Conservation (phyloP, 208 protist genomes). For the Acanthamoeba castellanii region DNA sequence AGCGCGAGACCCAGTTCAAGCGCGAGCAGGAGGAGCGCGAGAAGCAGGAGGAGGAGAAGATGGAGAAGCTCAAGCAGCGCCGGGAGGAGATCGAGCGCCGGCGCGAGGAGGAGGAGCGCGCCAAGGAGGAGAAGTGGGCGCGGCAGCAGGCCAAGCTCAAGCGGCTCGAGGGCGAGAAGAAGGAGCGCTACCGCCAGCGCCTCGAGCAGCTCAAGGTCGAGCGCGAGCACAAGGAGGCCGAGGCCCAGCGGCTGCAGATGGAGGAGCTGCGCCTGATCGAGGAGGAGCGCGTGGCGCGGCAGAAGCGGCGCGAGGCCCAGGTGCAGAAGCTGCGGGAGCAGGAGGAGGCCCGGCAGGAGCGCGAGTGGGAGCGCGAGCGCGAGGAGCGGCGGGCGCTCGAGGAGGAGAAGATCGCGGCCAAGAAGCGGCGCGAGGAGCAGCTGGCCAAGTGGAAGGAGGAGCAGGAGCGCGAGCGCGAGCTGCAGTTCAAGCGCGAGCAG, state of each 20-base stretch:
- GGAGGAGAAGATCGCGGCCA: not conserved
- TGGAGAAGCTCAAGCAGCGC: constrained; percentile 3
- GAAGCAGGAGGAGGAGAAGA: constrained; percentile 40
- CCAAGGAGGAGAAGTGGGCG: constrained; percentile 7
- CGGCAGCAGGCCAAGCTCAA: not conserved
- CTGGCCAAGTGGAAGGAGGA: not conserved
- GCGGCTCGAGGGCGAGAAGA: not conserved
- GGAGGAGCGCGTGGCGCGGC: not conserved
- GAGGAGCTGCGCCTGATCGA: constrained; percentile 52
- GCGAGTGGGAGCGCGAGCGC: not conserved
- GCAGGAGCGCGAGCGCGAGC: constrained; percentile 23
- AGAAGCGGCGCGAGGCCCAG: constrained; percentile 3
- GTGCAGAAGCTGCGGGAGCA: not conserved
- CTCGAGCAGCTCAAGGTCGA: constrained; percentile 25
- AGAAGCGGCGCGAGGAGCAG: constrained; percentile 9
- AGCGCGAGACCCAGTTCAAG: constrained; percentile 9
- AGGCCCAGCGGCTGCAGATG: constrained; percentile 1
- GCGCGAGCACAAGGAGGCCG: not conserved
- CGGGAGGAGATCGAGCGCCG: constrained; percentile 34
- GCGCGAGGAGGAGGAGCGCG: not conserved
- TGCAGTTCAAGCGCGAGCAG: not conserved
- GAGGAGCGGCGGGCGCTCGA: constrained; percentile 24
- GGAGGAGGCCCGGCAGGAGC: constrained; percentile 1
- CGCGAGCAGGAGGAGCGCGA: constrained; percentile 35
- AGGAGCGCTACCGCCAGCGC: constrained; percentile 2